phyloP scores from a whole-genome alignment of 1,139 yeast genomes.

The Debaryomyces sp. region DNA sequence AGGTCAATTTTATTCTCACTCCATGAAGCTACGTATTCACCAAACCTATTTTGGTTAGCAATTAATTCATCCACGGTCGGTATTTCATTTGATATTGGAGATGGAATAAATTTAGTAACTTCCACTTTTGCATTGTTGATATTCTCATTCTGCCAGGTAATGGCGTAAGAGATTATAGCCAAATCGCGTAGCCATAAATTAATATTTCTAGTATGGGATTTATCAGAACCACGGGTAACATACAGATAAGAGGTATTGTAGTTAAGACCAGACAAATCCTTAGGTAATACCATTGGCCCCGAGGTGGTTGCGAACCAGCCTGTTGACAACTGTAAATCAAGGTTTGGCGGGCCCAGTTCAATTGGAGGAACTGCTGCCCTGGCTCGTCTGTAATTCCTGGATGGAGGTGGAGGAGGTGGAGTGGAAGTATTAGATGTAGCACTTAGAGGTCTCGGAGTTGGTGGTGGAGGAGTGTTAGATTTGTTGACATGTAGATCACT shows the following conservation, averaged over 20 bases:
- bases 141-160: conserved; percentile 48
- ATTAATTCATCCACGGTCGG: conserved; percentile 44
- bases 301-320: conserved; percentile 48
- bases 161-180: conserved; percentile 45
- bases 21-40: conserved; percentile 65
- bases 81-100: conserved; percentile 43
- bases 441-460: conserved; percentile 14
- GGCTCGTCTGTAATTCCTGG: conserved; percentile 33
- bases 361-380: conserved; percentile 17
- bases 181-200: conserved; percentile 54
- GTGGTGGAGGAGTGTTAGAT: conserved; percentile 5
- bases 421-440: conserved; percentile 8
- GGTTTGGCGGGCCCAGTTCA: conserved; percentile 29
- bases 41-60: conserved; percentile 44
- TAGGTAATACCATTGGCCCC: conserved; percentile 34
- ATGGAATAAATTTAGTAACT: conserved; percentile 46
- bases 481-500: not conserved
- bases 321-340: conserved; percentile 44
- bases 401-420: conserved; percentile 43
- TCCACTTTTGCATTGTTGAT: conserved; percentile 22
- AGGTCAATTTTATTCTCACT: conserved; percentile 56
- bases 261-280: conserved; percentile 36
- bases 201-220: conserved; percentile 22
- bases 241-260: conserved; percentile 34
- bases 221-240: conserved; percentile 14